Evolutionary conservation across 2,329 filamentous ascomycete species (phyloP), one percentile per base, ranked within the genome.

Genomic region (Myriosclerotinia curreyana): DNA sequence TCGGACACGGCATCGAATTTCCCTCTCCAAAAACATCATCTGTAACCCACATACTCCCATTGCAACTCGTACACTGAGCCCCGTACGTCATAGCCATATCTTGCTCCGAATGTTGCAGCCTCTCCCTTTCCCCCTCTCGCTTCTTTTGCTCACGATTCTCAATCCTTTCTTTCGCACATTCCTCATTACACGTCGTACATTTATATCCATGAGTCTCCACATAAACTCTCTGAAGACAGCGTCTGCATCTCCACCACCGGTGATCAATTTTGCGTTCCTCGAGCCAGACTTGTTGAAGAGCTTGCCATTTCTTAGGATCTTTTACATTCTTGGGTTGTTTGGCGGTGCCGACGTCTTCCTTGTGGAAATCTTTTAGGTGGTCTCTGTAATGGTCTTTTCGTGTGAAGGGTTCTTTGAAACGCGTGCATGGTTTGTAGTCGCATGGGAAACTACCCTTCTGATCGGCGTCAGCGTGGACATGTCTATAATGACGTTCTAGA

Each of bases 341-440:
- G 11, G 64, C 67, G 1, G 28, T 59, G 0, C 71, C 70, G 17
- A 75, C 61, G 61, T 80, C 76, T 50, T 78, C 74, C 46, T 79
- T 77, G 67, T 83, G 81, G 64, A 75, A 81, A 58, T 80, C 79
- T 34, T 80, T 72, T 49, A 79, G 71, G 66, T 83, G 81, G 64
- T 82, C 80, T 25, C 76, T 73, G 53, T 79, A 75, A 68, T 83
- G 81, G 65, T 83, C 81, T 59, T 77, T 76, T 11, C 80, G 72
- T 1, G 75, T 78, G 66, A 82, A 82, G 0, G 79, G 76, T 20
- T 72, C 68, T 0, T 65, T 60, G 0, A 69, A 68, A 2, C 76
- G 68, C 36, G 59, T 55, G 54, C 77, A 78, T 14, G 66, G 70
- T 1, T 59, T 55, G 28, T 70, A 71, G 31, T 71, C 66, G 66